Evolutionary conservation across 768 basidiomycete genomes (phyloP), one percentile per base, ranked within the genome.

Genomic region (Phaffia australis): DNA sequence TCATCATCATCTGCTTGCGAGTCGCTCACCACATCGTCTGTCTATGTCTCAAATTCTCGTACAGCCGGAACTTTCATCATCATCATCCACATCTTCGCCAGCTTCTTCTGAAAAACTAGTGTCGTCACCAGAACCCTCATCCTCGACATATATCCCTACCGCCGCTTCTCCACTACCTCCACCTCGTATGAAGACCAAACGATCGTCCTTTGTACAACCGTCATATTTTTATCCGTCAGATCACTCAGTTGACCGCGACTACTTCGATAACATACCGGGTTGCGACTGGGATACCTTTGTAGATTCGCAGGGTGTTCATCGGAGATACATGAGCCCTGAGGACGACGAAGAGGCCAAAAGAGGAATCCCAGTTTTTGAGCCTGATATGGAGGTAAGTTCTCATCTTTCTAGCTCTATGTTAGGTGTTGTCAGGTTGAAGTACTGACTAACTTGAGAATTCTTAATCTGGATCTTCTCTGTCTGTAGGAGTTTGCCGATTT

Each of bases 331-430:
- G 23, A 63, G 23, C n/a, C 76, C 76, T 7, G 75, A 77, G 63
- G 76, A 77, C 56, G 76, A 77, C 64, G 72, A 72, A 18, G 58
- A 71, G 30, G 74, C 73, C 9, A 64, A 72, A 59, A 70, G 78
- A 35, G 95, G 94, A 48, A 94, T 98, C 56, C 95, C 94, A 6
- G 91, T 99, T 15, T 99, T 99, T 81, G 87, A 84, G 74, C 95
- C 95, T 11, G 84, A 87, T 1, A 87, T 93, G 84, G 85, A 86
- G 60, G 90, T 98, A 72, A n/a, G 65, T 55, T 19, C 16, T 95
- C 95, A 72, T 80, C 69, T 88, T 73, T 18, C 62, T 67, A 66
- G 5, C 19, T 15, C 29, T n/a, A 49, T 50, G 35, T n/a, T 11
- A 42, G n/a, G 32, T 25, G 60, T 27, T 8, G 30, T 23, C 29